Evolutionary conservation across 2,329 filamentous ascomycete species (phyloP).

Genomic region (Claviceps pazoutovae): DNA sequence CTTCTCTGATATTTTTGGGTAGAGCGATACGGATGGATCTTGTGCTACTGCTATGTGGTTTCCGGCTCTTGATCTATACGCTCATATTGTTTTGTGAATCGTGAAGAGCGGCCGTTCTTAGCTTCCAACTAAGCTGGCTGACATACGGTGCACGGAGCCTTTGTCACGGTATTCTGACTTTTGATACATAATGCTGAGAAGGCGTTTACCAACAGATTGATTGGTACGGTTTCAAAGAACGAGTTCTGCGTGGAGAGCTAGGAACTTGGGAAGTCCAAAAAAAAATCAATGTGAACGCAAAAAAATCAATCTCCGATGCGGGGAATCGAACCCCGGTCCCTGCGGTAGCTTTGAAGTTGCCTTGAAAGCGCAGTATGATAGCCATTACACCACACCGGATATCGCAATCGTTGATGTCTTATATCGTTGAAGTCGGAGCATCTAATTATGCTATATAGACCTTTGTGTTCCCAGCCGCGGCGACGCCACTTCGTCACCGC

Average conservation of each 20-base stretch:
- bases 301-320: conserved; percentile 5
- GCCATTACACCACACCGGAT: conserved; percentile 9
- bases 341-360: neutral
- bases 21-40: too few species aligned
- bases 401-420: neutral
- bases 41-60: too few species aligned
- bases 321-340: conserved; percentile 9
- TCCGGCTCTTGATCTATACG: too few species aligned
- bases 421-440: accelerated
- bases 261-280: neutral
- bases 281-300: neutral
- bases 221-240: neutral
- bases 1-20: too few species aligned
- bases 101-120: too few species aligned
- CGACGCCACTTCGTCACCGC: neutral
- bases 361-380: conserved; percentile 9
- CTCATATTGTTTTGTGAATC: too few species aligned
- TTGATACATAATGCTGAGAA: too few species aligned
- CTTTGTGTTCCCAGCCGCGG: neutral
- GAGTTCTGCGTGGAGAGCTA: neutral
- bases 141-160: too few species aligned
- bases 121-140: too few species aligned
- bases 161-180: too few species aligned
- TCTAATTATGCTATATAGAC: neutral
- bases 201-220: neutral